Evolutionary conservation across 257 asterid genomes (phyloP).

Genomic region (Nicotiana paniculata): DNA sequence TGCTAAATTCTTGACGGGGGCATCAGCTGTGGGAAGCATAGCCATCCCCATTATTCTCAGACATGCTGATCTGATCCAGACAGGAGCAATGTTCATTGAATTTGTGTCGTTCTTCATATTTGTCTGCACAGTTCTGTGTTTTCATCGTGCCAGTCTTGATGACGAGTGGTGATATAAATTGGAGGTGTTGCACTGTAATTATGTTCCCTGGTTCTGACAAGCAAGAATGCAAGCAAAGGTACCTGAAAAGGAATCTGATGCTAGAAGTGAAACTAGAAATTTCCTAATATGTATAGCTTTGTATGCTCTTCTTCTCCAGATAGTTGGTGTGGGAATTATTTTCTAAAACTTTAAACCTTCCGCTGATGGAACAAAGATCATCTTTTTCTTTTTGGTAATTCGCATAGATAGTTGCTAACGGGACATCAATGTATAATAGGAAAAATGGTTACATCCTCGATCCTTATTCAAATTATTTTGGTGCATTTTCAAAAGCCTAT

Average conservation of each 20-base stretch:
- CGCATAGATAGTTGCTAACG: neutral
- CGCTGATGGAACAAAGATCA: neutral
- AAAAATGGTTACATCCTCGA: too few relatives aligned
- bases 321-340: neutral
- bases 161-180: constrained; percentile 67
- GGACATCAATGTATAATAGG: too few relatives aligned
- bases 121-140: constrained; percentile 83
- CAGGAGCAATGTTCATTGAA: constrained; percentile 93
- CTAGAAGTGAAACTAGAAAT: neutral
- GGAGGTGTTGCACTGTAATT: neutral
- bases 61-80: constrained; percentile 75
- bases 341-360: neutral
- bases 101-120: constrained; percentile 90
- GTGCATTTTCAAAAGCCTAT: neutral
- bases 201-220: neutral
- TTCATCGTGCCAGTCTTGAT: constrained; percentile 87
- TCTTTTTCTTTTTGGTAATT: neutral
- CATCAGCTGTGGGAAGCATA: constrained; percentile 91
- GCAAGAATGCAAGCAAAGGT: neutral
- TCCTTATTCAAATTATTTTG: neutral
- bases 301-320: neutral
- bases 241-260: neutral
- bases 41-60: constrained; percentile 91
- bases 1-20: constrained; percentile 93
- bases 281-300: neutral